These are phyloP conservation scores for Eucalyptus decipiens DNA, from an alignment of 345 rosid species.

Conservation along the genomic window DNA sequence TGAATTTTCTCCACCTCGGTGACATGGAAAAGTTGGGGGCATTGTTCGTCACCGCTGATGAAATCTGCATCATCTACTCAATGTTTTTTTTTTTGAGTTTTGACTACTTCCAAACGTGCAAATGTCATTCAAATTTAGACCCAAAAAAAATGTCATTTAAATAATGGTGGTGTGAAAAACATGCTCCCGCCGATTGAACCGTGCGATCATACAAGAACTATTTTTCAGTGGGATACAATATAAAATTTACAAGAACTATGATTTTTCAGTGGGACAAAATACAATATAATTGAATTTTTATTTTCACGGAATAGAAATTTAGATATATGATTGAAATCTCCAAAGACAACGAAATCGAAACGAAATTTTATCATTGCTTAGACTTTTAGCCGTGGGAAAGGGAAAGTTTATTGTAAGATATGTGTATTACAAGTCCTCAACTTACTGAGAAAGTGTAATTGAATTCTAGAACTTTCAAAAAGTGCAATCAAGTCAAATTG, in stretches of 20 bases:
- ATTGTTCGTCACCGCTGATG: not conserved
- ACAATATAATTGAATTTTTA: too few species aligned
- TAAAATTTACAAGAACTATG: too few species aligned
- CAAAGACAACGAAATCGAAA: too few species aligned
- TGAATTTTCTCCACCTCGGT: not conserved
- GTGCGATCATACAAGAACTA: not conserved
- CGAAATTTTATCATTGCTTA: too few species aligned
- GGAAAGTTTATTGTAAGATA: not conserved
- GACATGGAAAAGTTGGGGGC: not conserved
- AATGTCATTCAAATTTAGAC: not conserved
- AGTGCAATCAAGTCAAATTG: too few species aligned
- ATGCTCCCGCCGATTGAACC: not conserved
- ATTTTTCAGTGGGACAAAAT: too few species aligned
- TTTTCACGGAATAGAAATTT: too few species aligned
- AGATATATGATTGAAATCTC: not conserved
- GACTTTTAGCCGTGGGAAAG: not conserved
- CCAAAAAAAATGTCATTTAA: too few species aligned
- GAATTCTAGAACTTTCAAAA: too few species aligned
- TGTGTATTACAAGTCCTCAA: too few species aligned
- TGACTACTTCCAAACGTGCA: not conserved
- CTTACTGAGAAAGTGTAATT: too few species aligned
- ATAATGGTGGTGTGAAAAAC: not conserved
- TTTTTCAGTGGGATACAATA: not conserved
- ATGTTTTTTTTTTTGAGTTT: not conserved
- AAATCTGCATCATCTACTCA: not conserved